phyloP scores from a whole-genome alignment of 2,329 filamentous ascomycete species.

The Niveomyces coronatus region DNA sequence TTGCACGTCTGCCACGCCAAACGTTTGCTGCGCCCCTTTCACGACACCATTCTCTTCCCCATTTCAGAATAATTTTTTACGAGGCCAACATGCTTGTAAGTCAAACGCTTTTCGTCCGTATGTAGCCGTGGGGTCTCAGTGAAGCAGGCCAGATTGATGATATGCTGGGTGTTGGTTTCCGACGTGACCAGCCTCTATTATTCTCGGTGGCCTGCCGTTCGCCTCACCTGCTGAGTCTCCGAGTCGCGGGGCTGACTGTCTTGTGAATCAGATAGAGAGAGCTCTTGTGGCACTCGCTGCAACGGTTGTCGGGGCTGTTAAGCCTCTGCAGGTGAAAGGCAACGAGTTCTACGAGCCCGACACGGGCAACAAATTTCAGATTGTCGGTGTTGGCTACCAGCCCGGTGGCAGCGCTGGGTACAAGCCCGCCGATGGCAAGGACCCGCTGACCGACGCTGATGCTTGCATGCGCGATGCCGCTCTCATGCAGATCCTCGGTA shows the following conservation, averaged over 20 bases:
- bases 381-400: slow-evolving; percentile 60
- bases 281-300: slow-evolving; percentile 43
- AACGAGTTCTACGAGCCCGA: slow-evolving; percentile 49
- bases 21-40: not conserved
- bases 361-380: slow-evolving; percentile 51
- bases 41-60: not conserved
- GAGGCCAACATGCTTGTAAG: slow-evolving; percentile 8
- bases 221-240: too few species aligned
- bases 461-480: slow-evolving; percentile 55
- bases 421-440: slow-evolving; percentile 40
- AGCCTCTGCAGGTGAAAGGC: slow-evolving; percentile 45
- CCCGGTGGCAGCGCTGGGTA: slow-evolving; percentile 55
- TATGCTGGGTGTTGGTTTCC: too few species aligned
- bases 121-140: not conserved
- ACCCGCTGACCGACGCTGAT: slow-evolving; percentile 49
- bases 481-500: slow-evolving; percentile 52
- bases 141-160: too few species aligned
- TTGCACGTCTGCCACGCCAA: not conserved
- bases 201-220: too few species aligned
- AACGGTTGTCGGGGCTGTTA: slow-evolving; percentile 44
- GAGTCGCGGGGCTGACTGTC: too few species aligned
- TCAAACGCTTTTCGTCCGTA: not conserved
- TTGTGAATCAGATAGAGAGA: slow-evolving; percentile 32
- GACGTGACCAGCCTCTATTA: too few species aligned
- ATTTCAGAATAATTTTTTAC: not conserved